Evolutionary conservation across 805 yeast genomes (phyloP).

Genomic region (Candida arabinofermentans): DNA sequence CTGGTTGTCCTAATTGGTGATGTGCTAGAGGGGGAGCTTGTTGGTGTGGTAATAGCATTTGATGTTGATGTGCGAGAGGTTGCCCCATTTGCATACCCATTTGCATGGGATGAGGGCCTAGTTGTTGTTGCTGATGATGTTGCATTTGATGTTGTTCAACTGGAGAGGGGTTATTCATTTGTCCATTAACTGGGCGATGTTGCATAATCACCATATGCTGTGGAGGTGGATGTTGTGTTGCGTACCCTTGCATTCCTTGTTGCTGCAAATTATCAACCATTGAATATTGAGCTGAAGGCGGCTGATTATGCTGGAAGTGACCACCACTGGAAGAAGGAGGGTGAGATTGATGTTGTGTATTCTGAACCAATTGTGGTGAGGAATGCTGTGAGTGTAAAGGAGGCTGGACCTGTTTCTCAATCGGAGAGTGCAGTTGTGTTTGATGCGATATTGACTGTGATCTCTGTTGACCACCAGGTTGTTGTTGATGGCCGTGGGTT

Average conservation of each 20-base stretch:
- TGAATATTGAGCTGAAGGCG: not conserved
- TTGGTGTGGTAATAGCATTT: not conserved
- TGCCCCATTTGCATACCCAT: not conserved
- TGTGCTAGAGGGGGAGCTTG: not conserved
- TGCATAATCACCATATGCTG: not conserved
- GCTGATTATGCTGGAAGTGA: not conserved
- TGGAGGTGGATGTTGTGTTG: not conserved
- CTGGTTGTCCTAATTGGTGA: too few relatives aligned
- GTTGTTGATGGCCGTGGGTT: not conserved
- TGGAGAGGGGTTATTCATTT: not conserved
- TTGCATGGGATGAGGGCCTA: not conserved
- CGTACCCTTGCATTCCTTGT: conserved; percentile 1
- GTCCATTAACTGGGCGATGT: not conserved
- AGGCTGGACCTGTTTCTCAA: not conserved
- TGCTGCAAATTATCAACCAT: not conserved
- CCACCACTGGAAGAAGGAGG: conserved; percentile 1
- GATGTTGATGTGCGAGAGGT: not conserved
- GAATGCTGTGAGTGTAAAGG: conserved; percentile 1
- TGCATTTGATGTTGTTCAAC: not conserved
- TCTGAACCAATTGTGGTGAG: not conserved
- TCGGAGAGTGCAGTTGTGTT: not conserved
- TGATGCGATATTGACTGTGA: not conserved
- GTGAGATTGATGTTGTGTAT: conserved; percentile 1
- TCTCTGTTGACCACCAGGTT: not conserved
- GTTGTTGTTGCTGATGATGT: conserved; percentile 1